phyloP scores from a whole-genome alignment of 2,329 filamentous ascomycete genomes.

The Clarireedia sp. region DNA sequence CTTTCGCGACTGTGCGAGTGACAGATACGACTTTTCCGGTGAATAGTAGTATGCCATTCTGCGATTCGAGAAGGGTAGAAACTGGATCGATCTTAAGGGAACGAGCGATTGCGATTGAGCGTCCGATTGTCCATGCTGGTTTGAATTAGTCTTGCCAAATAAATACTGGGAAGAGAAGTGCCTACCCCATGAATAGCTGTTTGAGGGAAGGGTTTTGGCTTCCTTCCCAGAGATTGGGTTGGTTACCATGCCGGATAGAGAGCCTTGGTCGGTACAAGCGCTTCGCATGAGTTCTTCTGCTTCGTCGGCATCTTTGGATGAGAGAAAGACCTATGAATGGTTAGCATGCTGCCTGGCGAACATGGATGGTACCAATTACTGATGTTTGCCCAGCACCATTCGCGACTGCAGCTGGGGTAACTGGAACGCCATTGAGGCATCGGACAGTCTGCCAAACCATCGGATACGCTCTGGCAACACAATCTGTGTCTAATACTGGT shows the following conservation, averaged over 20 bases:
- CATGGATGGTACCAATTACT: constrained; percentile 8
- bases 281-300: constrained; percentile 25
- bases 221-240: constrained; percentile 23
- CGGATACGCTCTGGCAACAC: constrained; percentile 27
- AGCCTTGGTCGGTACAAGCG: constrained; percentile 23
- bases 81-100: constrained; percentile 24
- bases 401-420: constrained; percentile 23
- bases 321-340: constrained; percentile 15
- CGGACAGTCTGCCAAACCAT: constrained; percentile 27
- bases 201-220: constrained; percentile 24
- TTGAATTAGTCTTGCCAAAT: background rate
- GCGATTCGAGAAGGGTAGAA: constrained; percentile 19
- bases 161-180: background rate
- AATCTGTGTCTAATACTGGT: constrained; percentile 24
- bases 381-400: constrained; percentile 18
- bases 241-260: constrained; percentile 23
- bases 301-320: constrained; percentile 18
- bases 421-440: constrained; percentile 23
- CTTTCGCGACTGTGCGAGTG: constrained; percentile 21
- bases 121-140: constrained; percentile 44
- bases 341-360: too few species aligned
- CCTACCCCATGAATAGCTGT: constrained; percentile 26
- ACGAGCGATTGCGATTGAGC: constrained; percentile 42
- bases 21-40: constrained; percentile 26
- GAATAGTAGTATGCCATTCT: constrained; percentile 25